Percentiles rank a stretch among this genome's conserved stretches.
phyloP scores from a whole-genome alignment of 73 alveolate species.

The Uronychia setigera region DNA sequence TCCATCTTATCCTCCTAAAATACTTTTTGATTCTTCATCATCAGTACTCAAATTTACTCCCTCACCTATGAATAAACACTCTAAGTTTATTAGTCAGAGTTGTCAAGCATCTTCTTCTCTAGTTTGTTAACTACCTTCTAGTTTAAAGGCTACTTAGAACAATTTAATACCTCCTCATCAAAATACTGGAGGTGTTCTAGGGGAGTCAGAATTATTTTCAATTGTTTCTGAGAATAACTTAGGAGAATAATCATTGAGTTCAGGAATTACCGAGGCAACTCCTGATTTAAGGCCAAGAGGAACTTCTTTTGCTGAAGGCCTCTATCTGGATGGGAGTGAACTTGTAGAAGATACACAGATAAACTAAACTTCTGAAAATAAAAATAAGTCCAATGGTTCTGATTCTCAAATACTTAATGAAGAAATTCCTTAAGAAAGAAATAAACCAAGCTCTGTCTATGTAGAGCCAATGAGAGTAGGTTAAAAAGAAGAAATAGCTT shows the following conservation, averaged over 20 bases:
- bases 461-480: background rate
- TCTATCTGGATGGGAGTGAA: background rate
- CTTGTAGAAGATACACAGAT: background rate
- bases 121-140: too few relatives aligned
- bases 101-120: background rate
- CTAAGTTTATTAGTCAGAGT: background rate
- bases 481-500: background rate
- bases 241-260: background rate
- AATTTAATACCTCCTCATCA: too few relatives aligned
- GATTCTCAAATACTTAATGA: background rate
- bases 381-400: background rate
- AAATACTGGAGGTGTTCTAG: too few relatives aligned
- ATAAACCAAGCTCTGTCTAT: too few relatives aligned
- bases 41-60: background rate
- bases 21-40: background rate
- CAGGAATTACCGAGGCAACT: background rate
- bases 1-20: too few relatives aligned
- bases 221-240: background rate
- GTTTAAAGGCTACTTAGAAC: too few relatives aligned
- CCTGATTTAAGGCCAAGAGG: background rate
- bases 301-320: background rate
- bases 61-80: background rate
- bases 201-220: background rate
- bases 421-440: background rate
- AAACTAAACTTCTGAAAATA: background rate